Conservation (phyloP, 768 basidiomycete genomes). For the Macrolepiota fuliginosa region DNA sequence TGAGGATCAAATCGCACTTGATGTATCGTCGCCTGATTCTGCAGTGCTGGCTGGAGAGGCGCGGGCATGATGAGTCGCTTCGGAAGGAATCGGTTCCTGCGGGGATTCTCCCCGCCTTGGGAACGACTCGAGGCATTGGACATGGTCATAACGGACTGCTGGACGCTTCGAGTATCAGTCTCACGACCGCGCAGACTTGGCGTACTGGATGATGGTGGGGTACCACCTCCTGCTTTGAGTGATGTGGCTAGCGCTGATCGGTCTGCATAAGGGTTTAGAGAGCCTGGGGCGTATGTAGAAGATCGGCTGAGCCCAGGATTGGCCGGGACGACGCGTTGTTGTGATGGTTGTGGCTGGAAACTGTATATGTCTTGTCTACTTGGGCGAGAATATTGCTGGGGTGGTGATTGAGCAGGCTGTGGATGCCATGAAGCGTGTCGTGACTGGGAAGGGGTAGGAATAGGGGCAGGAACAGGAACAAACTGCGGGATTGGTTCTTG, state of each 20-base stretch:
- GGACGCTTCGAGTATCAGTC: conserved; percentile 17
- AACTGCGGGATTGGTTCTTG: neutral
- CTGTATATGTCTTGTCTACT: conserved; percentile 3
- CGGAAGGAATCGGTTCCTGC: conserved; percentile 40
- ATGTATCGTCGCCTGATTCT: conserved; percentile 7
- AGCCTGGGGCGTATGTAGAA: conserved; percentile 3
- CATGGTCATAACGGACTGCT: conserved; percentile 23
- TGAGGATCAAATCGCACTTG: conserved; percentile 10
- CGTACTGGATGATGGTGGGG: neutral
- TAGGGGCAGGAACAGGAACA: neutral
- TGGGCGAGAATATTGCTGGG: conserved; percentile 8
- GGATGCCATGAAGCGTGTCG: conserved; percentile 5
- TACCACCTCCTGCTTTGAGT: neutral
- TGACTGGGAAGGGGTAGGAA: neutral
- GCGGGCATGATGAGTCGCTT: conserved; percentile 74
- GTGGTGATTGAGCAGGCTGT: conserved; percentile 3
- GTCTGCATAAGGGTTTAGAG: neutral
- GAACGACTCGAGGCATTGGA: conserved; percentile 23
- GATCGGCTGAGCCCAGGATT: conserved; percentile 9
- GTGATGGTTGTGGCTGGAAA: neutral
- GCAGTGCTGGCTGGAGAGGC: conserved; percentile 44
- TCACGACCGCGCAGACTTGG: conserved; percentile 7
- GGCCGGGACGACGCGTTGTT: neutral
- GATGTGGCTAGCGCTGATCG: neutral
- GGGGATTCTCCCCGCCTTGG: conserved; percentile 21